These are phyloP conservation scores for Zymoseptoria pseudotritici DNA, from an alignment of 2,329 filamentous ascomycete species.

Conservation along the genomic window DNA sequence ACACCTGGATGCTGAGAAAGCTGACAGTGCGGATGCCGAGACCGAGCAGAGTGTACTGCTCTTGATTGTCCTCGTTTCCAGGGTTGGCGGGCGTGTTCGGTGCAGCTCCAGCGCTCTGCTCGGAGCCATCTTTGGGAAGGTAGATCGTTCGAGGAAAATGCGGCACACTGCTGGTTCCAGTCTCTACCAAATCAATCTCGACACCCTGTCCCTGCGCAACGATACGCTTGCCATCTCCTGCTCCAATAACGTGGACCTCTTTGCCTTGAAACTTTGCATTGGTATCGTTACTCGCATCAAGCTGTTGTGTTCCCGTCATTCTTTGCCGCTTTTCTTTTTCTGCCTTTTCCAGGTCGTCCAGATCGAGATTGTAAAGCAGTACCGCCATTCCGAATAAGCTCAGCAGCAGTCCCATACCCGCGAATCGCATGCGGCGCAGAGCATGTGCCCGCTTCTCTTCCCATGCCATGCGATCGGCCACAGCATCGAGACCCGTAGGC, in stretches of 20 bases:
- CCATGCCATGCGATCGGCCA: conserved; percentile 18
- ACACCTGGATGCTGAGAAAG: conserved; percentile 84
- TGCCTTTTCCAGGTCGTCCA: conserved; percentile 26
- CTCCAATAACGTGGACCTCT: conserved; percentile 53
- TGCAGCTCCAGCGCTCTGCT: conserved; percentile 10
- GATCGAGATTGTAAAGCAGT: conserved; percentile 28
- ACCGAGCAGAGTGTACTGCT: conserved; percentile 81
- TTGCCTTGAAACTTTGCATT: conserved; percentile 45
- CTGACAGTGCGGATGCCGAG: conserved; percentile 83
- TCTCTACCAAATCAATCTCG: conserved; percentile 67
- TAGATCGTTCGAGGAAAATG: conserved; percentile 67
- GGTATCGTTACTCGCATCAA: conserved; percentile 28
- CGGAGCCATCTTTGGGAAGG: conserved; percentile 42
- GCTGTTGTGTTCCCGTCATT: conserved; percentile 16
- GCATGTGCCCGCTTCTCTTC: conserved; percentile 27
- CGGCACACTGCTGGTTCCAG: conserved; percentile 72
- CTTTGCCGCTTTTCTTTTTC: conserved; percentile 17
- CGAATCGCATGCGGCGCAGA: conserved; percentile 29
- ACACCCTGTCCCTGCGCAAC: conserved; percentile 41
- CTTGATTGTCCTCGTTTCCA: conserved; percentile 34
- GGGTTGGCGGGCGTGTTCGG: conserved; percentile 28
- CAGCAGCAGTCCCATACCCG: conserved; percentile 30
- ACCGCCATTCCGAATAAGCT: conserved; percentile 25
- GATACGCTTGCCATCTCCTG: conserved; percentile 49
- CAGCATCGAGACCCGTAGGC: conserved; percentile 21